A percentile compares a stretch with the other conserved stretches of the same genome.
Conservation (phyloP, 1,139 yeast species). For the Candida pseudoviswanathii region DNA sequence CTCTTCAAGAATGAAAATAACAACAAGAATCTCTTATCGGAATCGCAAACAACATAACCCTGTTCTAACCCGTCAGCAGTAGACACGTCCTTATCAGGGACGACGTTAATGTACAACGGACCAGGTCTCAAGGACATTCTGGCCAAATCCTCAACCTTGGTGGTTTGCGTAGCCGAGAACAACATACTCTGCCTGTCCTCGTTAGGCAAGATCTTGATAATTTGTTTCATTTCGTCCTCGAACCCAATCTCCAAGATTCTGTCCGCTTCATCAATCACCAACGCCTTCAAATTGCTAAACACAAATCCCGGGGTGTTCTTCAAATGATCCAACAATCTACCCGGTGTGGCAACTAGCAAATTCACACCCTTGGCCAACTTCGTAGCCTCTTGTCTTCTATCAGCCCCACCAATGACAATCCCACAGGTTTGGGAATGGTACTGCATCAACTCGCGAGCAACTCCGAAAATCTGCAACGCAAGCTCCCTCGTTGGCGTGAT, state of each 20-base stretch:
- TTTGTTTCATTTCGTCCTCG: slow-evolving; percentile 98
- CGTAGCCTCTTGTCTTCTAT: slow-evolving; percentile 95
- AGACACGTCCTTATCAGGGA: slow-evolving; percentile 75
- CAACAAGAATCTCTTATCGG: slow-evolving; percentile 88
- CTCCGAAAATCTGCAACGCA: slow-evolving; percentile 96
- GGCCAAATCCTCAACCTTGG: slow-evolving; percentile 97
- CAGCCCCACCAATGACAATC: slow-evolving; percentile 97
- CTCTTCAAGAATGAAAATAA: slow-evolving; percentile 91
- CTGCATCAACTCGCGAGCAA: slow-evolving; percentile 89
- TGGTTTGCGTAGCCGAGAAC: slow-evolving; percentile 97
- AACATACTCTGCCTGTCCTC: slow-evolving; percentile 96
- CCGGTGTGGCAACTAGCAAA: slow-evolving; percentile 94
- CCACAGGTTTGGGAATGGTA: slow-evolving; percentile 94
- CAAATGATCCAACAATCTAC: slow-evolving; percentile 91
- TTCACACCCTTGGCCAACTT: slow-evolving; percentile 93
- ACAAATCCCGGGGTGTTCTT: slow-evolving; percentile 95
- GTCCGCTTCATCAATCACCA: slow-evolving; percentile 96
- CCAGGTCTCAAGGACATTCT: slow-evolving; percentile 94
- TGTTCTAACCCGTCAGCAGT: slow-evolving; percentile 98
- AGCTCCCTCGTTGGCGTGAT: slow-evolving; percentile 86
- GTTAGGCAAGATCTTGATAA: slow-evolving; percentile 88
- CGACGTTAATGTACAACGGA: slow-evolving; percentile 94
- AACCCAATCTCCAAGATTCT: slow-evolving; percentile 95
- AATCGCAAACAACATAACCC: slow-evolving; percentile 96
- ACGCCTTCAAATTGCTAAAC: slow-evolving; percentile 90